Conservation (phyloP, 176 grass and related monocot genomes). For the Triticum turgidum region DNA sequence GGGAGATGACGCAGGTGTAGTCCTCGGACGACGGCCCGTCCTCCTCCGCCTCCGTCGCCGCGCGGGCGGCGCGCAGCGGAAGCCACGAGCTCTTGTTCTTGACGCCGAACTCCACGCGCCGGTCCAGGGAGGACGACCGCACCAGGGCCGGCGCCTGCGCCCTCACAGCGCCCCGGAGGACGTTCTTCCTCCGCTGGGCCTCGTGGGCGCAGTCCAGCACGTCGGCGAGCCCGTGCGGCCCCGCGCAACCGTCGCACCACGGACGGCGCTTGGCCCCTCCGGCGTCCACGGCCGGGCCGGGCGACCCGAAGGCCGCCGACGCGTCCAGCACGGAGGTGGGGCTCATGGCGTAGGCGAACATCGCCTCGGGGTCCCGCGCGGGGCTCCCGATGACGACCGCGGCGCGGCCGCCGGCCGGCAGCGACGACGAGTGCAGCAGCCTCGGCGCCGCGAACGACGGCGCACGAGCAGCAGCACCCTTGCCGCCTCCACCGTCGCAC, state of each 20-base stretch:
- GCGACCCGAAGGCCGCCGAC: constrained; percentile 1
- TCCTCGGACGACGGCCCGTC: constrained; percentile 60
- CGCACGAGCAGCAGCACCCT: background rate
- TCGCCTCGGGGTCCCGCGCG: constrained; percentile 4
- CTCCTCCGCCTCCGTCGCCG: background rate
- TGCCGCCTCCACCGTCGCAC: constrained; percentile 19
- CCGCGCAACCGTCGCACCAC: constrained; percentile 34
- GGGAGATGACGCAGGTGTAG: constrained; percentile 77
- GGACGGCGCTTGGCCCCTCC: constrained; percentile 21
- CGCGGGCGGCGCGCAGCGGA: constrained; percentile 18
- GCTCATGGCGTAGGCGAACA: constrained; percentile 41
- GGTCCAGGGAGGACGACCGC: constrained; percentile 50
- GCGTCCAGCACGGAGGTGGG: constrained; percentile 59
- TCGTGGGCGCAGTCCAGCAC: constrained; percentile 44
- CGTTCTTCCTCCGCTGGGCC: background rate
- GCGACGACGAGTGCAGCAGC: constrained; percentile 50
- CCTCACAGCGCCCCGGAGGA: constrained; percentile 23
- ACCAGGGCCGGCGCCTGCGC: background rate
- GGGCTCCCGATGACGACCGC: background rate
- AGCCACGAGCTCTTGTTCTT: constrained; percentile 67
- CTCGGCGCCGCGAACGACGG: constrained; percentile 34
- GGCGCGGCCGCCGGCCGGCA: constrained; percentile 23
- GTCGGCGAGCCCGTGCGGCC: constrained; percentile 49
- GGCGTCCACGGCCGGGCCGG: background rate
- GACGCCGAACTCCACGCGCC: constrained; percentile 62